Conservation (phyloP, 345 rosid genomes). For the Linum usitatissimum region DNA sequence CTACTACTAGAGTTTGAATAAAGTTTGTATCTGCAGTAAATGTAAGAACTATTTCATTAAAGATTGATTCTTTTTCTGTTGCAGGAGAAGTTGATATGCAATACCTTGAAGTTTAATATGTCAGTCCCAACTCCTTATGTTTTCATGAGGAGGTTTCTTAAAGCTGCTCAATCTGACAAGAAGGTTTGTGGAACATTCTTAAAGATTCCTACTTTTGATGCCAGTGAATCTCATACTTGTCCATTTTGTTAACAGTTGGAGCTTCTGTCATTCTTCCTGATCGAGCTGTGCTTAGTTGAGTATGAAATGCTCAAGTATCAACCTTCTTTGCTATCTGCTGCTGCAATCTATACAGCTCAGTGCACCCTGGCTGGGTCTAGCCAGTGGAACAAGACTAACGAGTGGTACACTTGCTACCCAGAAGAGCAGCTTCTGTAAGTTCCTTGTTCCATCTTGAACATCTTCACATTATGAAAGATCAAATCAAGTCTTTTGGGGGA, state of each 20-base stretch:
- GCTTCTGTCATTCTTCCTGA: slow-evolving; percentile 57
- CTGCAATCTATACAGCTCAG: slow-evolving; percentile 60
- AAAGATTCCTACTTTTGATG: background rate
- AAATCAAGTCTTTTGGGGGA: background rate
- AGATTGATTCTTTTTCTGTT: slow-evolving; percentile 9
- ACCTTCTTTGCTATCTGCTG: slow-evolving; percentile 51
- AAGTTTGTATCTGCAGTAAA: background rate
- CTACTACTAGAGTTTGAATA: background rate
- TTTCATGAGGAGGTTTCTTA: slow-evolving; percentile 85
- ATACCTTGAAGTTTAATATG: slow-evolving; percentile 59
- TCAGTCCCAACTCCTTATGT: slow-evolving; percentile 85
- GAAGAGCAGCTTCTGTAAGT: slow-evolving; percentile 45
- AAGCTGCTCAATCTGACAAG: slow-evolving; percentile 75
- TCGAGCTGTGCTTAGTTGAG: slow-evolving; percentile 64
- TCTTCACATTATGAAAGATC: background rate
- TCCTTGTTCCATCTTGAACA: background rate
- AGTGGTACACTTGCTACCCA: slow-evolving; percentile 43
- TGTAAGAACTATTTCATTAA: background rate
- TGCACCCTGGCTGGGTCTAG: slow-evolving; percentile 30
- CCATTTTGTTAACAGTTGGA: slow-evolving; percentile 42
- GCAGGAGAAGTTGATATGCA: slow-evolving; percentile 85
- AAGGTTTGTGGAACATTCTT: slow-evolving; percentile 34
- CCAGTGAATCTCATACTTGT: background rate
- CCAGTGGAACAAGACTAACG: slow-evolving; percentile 48
- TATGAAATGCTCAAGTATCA: slow-evolving; percentile 53